Evolutionary conservation across 2,329 filamentous ascomycete species (phyloP).

Genomic region (Cladophialophora carrionii): DNA sequence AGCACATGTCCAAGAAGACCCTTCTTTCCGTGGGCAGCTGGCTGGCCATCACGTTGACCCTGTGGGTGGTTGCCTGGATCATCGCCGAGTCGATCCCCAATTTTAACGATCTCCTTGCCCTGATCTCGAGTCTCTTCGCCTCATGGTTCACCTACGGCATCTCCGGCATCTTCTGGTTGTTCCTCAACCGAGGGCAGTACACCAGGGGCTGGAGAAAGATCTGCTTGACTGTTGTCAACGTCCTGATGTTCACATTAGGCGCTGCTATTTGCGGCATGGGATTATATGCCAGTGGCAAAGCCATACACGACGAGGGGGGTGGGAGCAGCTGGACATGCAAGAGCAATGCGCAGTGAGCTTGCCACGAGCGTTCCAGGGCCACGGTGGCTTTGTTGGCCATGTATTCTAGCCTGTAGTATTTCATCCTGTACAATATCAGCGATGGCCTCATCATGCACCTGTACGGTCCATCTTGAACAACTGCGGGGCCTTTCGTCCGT

Average conservation of each 20-base stretch:
- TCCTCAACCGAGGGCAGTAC: slow-evolving; percentile 43
- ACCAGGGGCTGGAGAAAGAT: slow-evolving; percentile 42
- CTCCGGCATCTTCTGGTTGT: slow-evolving; percentile 45
- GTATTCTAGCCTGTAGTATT: neutral
- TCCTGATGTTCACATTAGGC: slow-evolving; percentile 26
- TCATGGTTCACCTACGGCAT: slow-evolving; percentile 65
- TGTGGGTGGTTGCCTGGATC: slow-evolving; percentile 67
- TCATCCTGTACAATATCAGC: neutral
- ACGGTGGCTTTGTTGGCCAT: neutral
- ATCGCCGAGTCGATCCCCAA: slow-evolving; percentile 71
- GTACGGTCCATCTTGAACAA: neutral
- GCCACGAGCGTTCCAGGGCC: neutral
- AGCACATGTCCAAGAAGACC: slow-evolving; percentile 58
- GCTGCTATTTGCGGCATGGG: slow-evolving; percentile 45
- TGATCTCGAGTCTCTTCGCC: slow-evolving; percentile 66
- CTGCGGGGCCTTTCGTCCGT: neutral
- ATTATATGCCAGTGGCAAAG: slow-evolving; percentile 47
- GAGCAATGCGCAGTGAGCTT: slow-evolving; percentile 40
- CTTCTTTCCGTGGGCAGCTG: slow-evolving; percentile 59
- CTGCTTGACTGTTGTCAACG: slow-evolving; percentile 35
- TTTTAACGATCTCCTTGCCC: slow-evolving; percentile 68
- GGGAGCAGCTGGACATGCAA: slow-evolving; percentile 47
- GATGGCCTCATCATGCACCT: neutral
- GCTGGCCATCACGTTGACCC: slow-evolving; percentile 58
- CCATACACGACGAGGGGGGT: slow-evolving; percentile 44